A percentile compares a stretch with the other conserved stretches of the same genome.
These are phyloP conservation scores for Diaporthe longicolla DNA, from an alignment of 2,329 filamentous ascomycete species.

Conservation along the genomic window DNA sequence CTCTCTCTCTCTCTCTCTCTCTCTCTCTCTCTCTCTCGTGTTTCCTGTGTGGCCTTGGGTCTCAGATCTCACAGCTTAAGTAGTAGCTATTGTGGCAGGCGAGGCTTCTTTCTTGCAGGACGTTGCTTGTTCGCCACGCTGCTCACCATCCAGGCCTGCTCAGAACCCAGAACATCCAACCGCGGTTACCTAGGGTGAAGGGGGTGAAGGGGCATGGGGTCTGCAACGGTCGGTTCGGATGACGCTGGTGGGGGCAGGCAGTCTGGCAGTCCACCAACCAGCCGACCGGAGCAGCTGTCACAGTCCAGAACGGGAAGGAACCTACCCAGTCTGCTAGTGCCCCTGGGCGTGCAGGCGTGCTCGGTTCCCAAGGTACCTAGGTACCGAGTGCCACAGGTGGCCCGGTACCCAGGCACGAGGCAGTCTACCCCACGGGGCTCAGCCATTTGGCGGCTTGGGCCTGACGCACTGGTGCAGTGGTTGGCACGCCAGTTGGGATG, in stretches of 20 bases:
- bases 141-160: neutral
- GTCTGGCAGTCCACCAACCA: neutral
- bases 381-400: no score
- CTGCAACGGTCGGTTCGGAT: constrained; percentile 19
- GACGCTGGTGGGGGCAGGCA: constrained; percentile 4
- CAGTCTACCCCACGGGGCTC: constrained; percentile 18
- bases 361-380: no score
- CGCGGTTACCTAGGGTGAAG: neutral
- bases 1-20: no score
- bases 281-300: neutral
- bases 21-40: no score
- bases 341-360: no score
- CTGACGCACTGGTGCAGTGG: constrained; percentile 23
- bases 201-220: neutral
- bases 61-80: neutral
- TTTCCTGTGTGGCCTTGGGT: neutral
- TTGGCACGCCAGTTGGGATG: constrained; percentile 7
- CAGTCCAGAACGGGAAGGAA: constrained; percentile 9
- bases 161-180: neutral
- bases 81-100: neutral
- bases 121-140: constrained; percentile 5
- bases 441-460: constrained; percentile 19
- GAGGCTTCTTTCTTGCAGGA: neutral
- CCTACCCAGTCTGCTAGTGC: no score
- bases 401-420: no score